Evolutionary conservation across 140 eudicot species (phyloP), one percentile per base, ranked within the genome.

Genomic region (Eryngium alpinum): DNA sequence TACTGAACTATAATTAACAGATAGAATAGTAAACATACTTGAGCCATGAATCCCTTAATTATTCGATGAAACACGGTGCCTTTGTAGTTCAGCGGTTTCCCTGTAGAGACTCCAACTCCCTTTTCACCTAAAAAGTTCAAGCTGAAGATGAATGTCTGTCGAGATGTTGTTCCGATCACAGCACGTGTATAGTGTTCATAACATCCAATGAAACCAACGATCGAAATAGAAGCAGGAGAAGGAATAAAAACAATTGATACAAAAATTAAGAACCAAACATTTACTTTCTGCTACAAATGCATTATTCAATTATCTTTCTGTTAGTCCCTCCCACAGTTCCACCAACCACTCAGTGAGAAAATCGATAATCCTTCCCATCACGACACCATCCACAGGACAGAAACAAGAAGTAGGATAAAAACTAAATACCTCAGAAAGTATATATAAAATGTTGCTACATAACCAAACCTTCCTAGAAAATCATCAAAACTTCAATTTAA

Each of bases 31-130:
- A 80, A 84, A 83, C 86, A 83, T 91, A 95, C 99, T 83, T 95
- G 99, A 62, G 93, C 97, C 99, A 95, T 95, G 80, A 95, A 95
- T 73, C 99, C 99, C 85, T 85, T 87, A 31, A 95, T 95, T 44
- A 95, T 86, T 51, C 99, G 97, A 79, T 95, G 99, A 81, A 95
- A 95, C 44, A 70, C 70, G 27, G 90, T 78, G 79, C 93, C 94
- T 77, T 95, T 95, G 89, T 82, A 95, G 84, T 95, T 97, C 79
- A 95, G 84, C n/a, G 93, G 92, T 78, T 95, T 95, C 77, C 95
- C 95, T 9, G 97, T 88, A 46, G 90, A 81, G 50, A 57, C 84
- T 86, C 97, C 99, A n/a, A 84, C 57, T 31, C 99, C 99, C 85
- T 88, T 94, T 83, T 94, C 99, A 75, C 99, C 99, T 94, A 77